A percentile compares a stretch with the other conserved stretches of the same genome.
phyloP scores from a whole-genome alignment of 768 basidiomycete species.

The Ramaria rubella region DNA sequence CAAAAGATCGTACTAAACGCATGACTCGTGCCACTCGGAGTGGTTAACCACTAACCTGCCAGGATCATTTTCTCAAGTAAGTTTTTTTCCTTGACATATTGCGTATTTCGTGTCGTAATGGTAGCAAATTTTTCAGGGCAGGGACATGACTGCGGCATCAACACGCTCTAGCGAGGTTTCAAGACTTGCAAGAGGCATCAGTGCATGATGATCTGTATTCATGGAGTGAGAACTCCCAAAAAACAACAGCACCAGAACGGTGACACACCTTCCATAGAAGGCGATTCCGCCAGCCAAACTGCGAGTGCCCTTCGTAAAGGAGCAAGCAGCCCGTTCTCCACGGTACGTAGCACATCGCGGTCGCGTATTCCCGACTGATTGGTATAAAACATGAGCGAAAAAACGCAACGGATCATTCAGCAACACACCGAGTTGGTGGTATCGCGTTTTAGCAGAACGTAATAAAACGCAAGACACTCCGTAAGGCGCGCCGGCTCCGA shows the following conservation, averaged over 20 bases:
- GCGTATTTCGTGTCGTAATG: too few relatives aligned
- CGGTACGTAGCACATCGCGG: not conserved
- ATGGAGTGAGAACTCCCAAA: not conserved
- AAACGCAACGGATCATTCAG: not conserved
- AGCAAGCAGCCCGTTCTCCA: not conserved
- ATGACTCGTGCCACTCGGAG: too few relatives aligned
- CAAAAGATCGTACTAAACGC: too few relatives aligned
- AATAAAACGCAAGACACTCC: constrained; percentile 64
- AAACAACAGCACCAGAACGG: not conserved
- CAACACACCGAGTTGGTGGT: constrained; percentile 43
- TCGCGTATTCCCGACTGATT: constrained; percentile 6
- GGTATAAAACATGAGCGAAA: not conserved
- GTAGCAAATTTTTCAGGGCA: too few relatives aligned
- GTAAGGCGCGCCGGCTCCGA: constrained; percentile 56
- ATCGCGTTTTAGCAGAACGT: constrained; percentile 57
- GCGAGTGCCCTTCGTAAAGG: not conserved
- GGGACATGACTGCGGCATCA: not conserved
- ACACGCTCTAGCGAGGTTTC: constrained; percentile 8
- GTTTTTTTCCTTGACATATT: too few relatives aligned
- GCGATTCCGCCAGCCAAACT: not conserved
- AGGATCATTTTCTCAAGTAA: too few relatives aligned
- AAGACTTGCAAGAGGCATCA: constrained; percentile 1
- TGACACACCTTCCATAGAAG: not conserved
- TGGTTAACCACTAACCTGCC: too few relatives aligned
- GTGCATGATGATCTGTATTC: constrained; percentile 1